Conservation (phyloP, 2,329 filamentous ascomycete species). For the Lachnellula arida region DNA sequence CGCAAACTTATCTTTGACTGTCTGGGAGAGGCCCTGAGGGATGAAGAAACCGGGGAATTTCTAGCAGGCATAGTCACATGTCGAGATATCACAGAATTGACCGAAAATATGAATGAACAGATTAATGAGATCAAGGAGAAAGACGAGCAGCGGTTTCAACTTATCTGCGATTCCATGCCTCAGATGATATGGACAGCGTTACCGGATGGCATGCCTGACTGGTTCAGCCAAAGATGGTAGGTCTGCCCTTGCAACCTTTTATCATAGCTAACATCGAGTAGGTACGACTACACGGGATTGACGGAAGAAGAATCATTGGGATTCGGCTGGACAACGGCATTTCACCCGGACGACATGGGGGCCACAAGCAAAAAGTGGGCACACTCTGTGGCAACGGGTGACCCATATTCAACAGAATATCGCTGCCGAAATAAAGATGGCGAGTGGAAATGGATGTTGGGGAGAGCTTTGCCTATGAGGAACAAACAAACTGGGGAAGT, state of each 20-base stretch:
- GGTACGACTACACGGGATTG: slow-evolving; percentile 69
- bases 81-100: slow-evolving; percentile 67
- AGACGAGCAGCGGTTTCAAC: slow-evolving; percentile 69
- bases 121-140: slow-evolving; percentile 65
- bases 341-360: slow-evolving; percentile 66
- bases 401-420: slow-evolving; percentile 67
- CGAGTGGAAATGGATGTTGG: slow-evolving; percentile 75
- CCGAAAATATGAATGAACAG: slow-evolving; percentile 61
- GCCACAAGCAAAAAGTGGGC: slow-evolving; percentile 54
- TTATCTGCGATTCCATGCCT: slow-evolving; percentile 70
- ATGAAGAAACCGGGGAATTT: slow-evolving; percentile 65
- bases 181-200: slow-evolving; percentile 71
- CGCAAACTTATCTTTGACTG: slow-evolving; percentile 58
- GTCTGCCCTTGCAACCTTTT: neutral
- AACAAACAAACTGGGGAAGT: slow-evolving; percentile 63
- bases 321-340: slow-evolving; percentile 55
- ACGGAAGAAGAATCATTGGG: slow-evolving; percentile 58
- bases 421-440: slow-evolving; percentile 62
- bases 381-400: slow-evolving; percentile 60
- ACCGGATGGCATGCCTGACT: slow-evolving; percentile 62
- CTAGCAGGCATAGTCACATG: slow-evolving; percentile 68
- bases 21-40: slow-evolving; percentile 61
- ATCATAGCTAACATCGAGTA: slow-evolving; percentile 3
- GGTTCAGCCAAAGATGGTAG: slow-evolving; percentile 68
- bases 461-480: slow-evolving; percentile 62